phyloP scores from a whole-genome alignment of 2,329 filamentous ascomycete species.

The Cercospora beticola region DNA sequence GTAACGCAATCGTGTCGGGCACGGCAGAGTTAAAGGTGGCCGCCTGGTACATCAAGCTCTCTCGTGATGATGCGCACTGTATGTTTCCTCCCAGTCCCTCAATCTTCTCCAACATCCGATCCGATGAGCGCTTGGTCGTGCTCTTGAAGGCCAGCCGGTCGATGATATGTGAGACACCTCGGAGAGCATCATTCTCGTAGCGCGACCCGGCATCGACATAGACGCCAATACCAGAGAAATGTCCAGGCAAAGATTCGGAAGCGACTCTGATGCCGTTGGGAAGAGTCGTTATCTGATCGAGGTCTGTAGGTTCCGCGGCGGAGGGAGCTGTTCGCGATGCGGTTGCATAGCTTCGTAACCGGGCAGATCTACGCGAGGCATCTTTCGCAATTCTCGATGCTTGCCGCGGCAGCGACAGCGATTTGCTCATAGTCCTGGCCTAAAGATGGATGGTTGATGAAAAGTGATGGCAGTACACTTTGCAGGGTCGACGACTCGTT shows the following conservation, averaged over 20 bases:
- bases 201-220: conserved; percentile 94
- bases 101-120: conserved; percentile 83
- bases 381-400: conserved; percentile 26
- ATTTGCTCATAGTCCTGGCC: conserved; percentile 31
- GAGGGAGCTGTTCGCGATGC: conserved; percentile 23
- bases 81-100: conserved; percentile 93
- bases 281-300: conserved; percentile 84
- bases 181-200: conserved; percentile 81
- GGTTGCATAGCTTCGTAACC: conserved; percentile 33
- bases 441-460: neutral
- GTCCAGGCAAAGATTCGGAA: conserved; percentile 88
- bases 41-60: conserved; percentile 98
- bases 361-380: conserved; percentile 14
- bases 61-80: conserved; percentile 90
- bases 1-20: conserved; percentile 73
- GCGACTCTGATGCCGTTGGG: conserved; percentile 92
- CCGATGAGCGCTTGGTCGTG: conserved; percentile 68
- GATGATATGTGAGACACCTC: conserved; percentile 93
- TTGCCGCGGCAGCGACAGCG: conserved; percentile 34
- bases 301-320: conserved; percentile 73
- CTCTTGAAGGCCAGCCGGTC: conserved; percentile 93
- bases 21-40: conserved; percentile 96
- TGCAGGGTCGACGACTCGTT: conserved; percentile 4
- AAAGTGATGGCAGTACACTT: conserved; percentile 6
- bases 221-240: conserved; percentile 91